Evolutionary conservation across 2,329 filamentous ascomycete genomes (phyloP).

Genomic region (Pestalotiopsis sp.): DNA sequence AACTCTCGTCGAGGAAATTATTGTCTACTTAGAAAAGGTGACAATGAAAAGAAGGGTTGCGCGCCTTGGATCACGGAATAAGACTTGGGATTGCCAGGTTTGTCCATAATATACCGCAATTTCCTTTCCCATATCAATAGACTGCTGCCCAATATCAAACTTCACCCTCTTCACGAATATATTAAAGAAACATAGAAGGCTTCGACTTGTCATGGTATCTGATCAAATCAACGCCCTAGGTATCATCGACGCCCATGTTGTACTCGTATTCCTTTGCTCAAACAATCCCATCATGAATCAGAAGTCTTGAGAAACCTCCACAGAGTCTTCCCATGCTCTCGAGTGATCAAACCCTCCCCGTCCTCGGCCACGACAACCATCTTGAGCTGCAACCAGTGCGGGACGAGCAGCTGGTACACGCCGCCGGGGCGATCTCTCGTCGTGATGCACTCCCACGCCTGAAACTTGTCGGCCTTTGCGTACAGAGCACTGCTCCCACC

Average conservation of each 20-base stretch:
- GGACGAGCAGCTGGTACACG: constrained; percentile 12
- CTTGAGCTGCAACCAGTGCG: constrained; percentile 8
- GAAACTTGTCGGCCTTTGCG: not conserved
- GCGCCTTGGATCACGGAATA: no score
- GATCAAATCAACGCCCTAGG: no score
- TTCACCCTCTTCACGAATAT: no score
- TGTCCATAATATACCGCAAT: no score
- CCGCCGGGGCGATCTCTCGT: constrained; percentile 8
- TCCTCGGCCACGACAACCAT: constrained; percentile 4
- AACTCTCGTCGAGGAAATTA: no score
- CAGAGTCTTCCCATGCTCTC: not conserved
- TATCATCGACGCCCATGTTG: not conserved
- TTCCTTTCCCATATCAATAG: no score
- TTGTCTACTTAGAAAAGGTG: no score
- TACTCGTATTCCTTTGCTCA: not conserved
- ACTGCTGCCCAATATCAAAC: no score
- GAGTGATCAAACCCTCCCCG: constrained; percentile 8
- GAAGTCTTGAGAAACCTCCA: constrained; percentile 9
- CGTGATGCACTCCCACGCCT: constrained; percentile 11
- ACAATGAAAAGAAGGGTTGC: no score
- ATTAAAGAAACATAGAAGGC: no score
- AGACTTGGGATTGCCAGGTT: no score
- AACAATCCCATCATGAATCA: not conserved
- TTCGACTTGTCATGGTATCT: no score
- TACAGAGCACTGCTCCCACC: not conserved